phyloP scores from a whole-genome alignment of 805 yeast genomes.

The Pichia nanzhaoensis region DNA sequence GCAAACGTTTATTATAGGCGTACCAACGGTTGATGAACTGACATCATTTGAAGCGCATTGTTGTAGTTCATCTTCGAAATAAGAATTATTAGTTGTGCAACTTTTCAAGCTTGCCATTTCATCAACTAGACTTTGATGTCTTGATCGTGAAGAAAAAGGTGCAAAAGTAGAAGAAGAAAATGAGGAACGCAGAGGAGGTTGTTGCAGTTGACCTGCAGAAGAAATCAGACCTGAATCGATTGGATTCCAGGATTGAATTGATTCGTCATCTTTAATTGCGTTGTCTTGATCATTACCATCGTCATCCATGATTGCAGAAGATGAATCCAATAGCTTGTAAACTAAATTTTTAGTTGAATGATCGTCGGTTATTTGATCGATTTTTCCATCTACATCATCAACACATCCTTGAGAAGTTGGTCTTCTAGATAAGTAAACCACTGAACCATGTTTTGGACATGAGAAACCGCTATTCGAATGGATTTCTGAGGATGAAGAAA shows the following conservation, averaged over 20 bases:
- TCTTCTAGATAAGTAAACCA: constrained; percentile 5
- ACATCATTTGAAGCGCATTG: not conserved
- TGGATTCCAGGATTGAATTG: constrained; percentile 15
- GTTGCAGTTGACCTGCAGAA: too few relatives aligned
- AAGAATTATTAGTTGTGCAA: constrained; percentile 15
- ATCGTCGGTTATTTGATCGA: constrained; percentile 10
- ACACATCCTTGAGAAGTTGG: constrained; percentile 13
- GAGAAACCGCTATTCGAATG: not conserved
- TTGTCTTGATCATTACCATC: not conserved
- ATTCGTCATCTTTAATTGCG: constrained; percentile 3
- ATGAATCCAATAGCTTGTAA: not conserved
- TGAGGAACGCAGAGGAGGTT: too few relatives aligned
- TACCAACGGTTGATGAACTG: constrained; percentile 6
- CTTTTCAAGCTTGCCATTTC: constrained; percentile 15
- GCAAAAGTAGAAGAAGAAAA: too few relatives aligned
- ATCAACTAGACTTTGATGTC: constrained; percentile 12
- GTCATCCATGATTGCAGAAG: constrained; percentile 2
- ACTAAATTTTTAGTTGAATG: not conserved
- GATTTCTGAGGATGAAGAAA: not conserved
- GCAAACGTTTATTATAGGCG: constrained; percentile 20
- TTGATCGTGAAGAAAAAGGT: not conserved
- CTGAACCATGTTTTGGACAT: constrained; percentile 11
- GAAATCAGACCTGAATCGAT: too few relatives aligned
- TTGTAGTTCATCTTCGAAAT: constrained; percentile 21
- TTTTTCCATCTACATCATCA: constrained; percentile 12